Evolutionary conservation across 2,329 filamentous ascomycete species (phyloP), one percentile per base, ranked within the genome.

Genomic region (Fusarium hostae): DNA sequence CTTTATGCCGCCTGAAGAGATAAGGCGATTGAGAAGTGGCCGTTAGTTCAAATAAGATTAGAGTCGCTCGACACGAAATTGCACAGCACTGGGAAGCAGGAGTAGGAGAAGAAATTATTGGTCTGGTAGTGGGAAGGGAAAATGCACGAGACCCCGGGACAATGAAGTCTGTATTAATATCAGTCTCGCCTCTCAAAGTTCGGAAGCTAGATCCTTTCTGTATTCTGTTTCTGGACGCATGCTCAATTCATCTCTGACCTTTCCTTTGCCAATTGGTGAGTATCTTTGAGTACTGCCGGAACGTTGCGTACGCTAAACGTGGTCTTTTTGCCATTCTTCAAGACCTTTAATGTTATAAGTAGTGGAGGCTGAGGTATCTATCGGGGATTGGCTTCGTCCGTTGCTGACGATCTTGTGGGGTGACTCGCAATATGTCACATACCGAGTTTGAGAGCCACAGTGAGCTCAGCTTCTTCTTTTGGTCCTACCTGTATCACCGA

Each of bases 91-190:
- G n/a, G n/a, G n/a, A n/a, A n/a, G n/a, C n/a, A n/a, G n/a, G n/a
- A n/a, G n/a, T n/a, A n/a, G n/a, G n/a, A n/a, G n/a, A n/a, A n/a
- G n/a, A n/a, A n/a, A n/a, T n/a, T n/a, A n/a, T n/a, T n/a, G n/a
- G n/a, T 28, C 18, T 20, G 5, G 13, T 13, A 28, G 11, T 13
- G 24, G 26, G 0, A 20, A 28, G 11, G 24, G 26, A 3, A 13
- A 20, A 28, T 20, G 0, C 13, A 4, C 7, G 11, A 28, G 9
- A 3, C 18, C 3, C 16, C 3, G 3, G 18, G 24, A 20, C 6
- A 13, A 3, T 6, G 0, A 0, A 20, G 9, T 5, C 18, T 13
- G 11, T 6, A 3, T 28, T 7, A 1, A 28, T 10, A n/a, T n/a
- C 1, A 18, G 22, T 24, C 18, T 43, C 10, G 12, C 9, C 7